Percentiles rank a stretch among this genome's conserved stretches.
phyloP scores from a whole-genome alignment of 108 stramenopile species.

The Cyclostephanos invisitatus region DNA sequence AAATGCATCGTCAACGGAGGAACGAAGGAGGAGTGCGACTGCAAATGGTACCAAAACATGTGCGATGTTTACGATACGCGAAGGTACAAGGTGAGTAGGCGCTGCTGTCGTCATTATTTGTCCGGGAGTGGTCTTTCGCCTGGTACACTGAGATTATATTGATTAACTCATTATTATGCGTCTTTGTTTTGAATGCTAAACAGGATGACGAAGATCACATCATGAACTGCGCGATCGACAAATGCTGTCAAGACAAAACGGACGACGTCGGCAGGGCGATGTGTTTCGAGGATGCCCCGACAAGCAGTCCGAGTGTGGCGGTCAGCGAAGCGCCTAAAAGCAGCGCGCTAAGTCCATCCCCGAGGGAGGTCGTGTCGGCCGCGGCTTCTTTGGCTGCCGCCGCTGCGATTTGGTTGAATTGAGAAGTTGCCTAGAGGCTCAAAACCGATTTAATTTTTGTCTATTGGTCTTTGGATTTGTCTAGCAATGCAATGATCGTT shows the following conservation, averaged over 20 bases:
- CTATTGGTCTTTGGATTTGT: background rate
- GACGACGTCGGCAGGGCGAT: slow-evolving; percentile 5
- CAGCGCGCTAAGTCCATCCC: background rate
- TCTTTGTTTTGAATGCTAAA: background rate
- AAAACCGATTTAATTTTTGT: background rate
- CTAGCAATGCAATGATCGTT: too few relatives aligned
- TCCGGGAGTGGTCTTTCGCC: background rate
- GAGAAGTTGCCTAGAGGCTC: background rate
- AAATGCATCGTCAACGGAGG: slow-evolving; percentile 11
- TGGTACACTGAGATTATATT: background rate
- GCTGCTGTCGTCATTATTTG: too few relatives aligned
- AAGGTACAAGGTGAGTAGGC: slow-evolving; percentile 8
- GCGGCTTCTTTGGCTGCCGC: background rate
- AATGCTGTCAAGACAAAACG: background rate
- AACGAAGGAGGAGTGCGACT: slow-evolving; percentile 5
- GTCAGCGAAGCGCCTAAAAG: background rate
- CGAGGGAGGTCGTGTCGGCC: background rate
- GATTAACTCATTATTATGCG: background rate
- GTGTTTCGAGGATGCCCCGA: slow-evolving; percentile 3
- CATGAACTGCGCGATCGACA: background rate
- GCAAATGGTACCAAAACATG: background rate
- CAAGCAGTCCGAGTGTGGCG: background rate
- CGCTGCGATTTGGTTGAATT: background rate
- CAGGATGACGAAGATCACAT: background rate
- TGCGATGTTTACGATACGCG: slow-evolving; percentile 4